These are phyloP conservation scores for Phalaenopsis equestris DNA, from an alignment of 106 monocot genomes.

Conservation along the genomic window DNA sequence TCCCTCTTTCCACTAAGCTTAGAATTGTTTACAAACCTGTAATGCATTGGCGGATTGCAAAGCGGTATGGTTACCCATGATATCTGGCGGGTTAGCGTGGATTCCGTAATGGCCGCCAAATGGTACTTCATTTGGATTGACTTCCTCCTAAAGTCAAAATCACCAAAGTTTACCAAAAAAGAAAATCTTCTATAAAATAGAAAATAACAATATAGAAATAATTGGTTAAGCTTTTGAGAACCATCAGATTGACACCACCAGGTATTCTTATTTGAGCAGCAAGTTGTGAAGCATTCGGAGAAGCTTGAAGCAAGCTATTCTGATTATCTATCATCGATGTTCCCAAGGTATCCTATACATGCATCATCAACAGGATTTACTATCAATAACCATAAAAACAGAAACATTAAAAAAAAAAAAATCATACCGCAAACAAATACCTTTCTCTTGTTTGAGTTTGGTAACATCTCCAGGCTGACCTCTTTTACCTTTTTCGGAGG, in stretches of 20 bases:
- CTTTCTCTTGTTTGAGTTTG: slow-evolving; percentile 16
- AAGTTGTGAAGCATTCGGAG: slow-evolving; percentile 30
- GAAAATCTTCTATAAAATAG: not conserved
- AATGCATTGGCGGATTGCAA: slow-evolving; percentile 19
- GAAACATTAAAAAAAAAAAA: not conserved
- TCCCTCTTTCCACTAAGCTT: not conserved
- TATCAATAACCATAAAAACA: not conserved
- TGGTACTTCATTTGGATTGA: slow-evolving; percentile 37
- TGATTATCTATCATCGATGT: slow-evolving; percentile 18
- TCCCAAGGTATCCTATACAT: slow-evolving; percentile 22
- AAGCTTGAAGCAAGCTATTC: slow-evolving; percentile 17
- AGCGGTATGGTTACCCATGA: slow-evolving; percentile 18
- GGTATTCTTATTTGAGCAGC: slow-evolving; percentile 29
- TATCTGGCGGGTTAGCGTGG: slow-evolving; percentile 26
- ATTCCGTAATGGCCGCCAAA: slow-evolving; percentile 36
- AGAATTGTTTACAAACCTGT: slow-evolving; percentile 28
- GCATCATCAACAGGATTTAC: slow-evolving; percentile 1
- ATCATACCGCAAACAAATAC: slow-evolving; percentile 7
- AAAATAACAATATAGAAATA: not conserved
- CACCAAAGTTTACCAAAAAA: not conserved
- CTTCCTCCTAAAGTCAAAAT: slow-evolving; percentile 32
- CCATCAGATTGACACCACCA: slow-evolving; percentile 34
- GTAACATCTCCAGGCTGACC: slow-evolving; percentile 18
- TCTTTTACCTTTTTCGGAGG: slow-evolving; percentile 47
- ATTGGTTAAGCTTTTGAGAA: slow-evolving; percentile 6